phyloP scores from a whole-genome alignment of 1,284 basidiomycete species.

The Rhizoctonia solani region DNA sequence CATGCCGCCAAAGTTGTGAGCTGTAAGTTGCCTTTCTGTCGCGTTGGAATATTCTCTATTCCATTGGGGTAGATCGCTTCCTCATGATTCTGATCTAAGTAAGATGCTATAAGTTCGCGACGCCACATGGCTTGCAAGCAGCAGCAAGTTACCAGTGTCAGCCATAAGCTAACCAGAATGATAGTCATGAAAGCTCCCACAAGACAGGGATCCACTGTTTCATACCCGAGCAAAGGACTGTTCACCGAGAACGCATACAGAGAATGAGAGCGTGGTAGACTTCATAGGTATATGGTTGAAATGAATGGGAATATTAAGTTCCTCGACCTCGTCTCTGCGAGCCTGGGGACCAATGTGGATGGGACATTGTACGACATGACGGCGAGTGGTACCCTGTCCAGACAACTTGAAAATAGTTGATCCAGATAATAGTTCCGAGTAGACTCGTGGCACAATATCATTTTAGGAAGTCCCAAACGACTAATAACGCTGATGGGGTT shows the following conservation, averaged over 20 bases:
- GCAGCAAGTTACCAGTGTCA: slow-evolving; percentile 6
- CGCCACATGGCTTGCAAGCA: slow-evolving; percentile 20
- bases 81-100: neutral
- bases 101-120: neutral
- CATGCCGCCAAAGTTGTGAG: neutral
- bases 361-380: slow-evolving; percentile 7
- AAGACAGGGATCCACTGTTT: slow-evolving; percentile 24
- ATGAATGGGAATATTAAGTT: neutral
- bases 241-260: neutral
- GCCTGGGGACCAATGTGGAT: slow-evolving; percentile 6
- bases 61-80: neutral
- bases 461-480: no score
- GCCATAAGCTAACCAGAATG: neutral
- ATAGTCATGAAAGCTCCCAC: neutral
- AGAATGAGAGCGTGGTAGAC: slow-evolving; percentile 8
- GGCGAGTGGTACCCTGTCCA: slow-evolving; percentile 17
- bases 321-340: slow-evolving; percentile 1
- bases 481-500: no score
- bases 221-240: neutral
- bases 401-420: neutral
- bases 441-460: no score
- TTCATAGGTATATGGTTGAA: slow-evolving; percentile 14
- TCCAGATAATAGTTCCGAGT: no score
- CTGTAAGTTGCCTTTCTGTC: neutral
- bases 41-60: neutral